Percentiles rank a stretch among this genome's conserved stretches.
These are phyloP conservation scores for Prunus armeniaca DNA, from an alignment of 306 rosid species.

Conservation along the genomic window DNA sequence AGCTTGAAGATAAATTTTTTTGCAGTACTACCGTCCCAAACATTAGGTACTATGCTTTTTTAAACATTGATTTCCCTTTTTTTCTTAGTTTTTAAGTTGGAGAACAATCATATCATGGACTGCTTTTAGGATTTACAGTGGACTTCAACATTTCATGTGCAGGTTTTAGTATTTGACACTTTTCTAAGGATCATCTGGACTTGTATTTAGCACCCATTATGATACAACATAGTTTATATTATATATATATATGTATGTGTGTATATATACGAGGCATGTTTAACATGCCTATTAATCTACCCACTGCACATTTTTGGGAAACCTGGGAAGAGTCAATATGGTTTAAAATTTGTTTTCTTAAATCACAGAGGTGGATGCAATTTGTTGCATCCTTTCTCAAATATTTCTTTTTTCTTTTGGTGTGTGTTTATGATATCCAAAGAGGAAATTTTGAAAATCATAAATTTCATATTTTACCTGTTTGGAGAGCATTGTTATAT, in stretches of 20 bases:
- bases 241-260: too few species aligned
- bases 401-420: not conserved
- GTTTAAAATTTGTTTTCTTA: not conserved
- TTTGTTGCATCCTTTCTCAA: not conserved
- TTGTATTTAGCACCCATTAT: not conserved
- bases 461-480: not conserved
- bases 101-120: too few species aligned
- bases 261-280: too few species aligned
- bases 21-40: slow-evolving; percentile 36
- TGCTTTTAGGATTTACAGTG: not conserved
- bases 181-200: not conserved
- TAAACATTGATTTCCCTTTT: not conserved
- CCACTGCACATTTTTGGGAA: not conserved
- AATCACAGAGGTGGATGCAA: not conserved
- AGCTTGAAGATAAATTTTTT: slow-evolving; percentile 52
- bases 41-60: slow-evolving; percentile 43
- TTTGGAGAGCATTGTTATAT: not conserved
- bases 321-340: not conserved
- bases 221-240: not conserved
- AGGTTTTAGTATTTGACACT: not conserved
- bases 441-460: not conserved
- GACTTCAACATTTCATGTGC: not conserved
- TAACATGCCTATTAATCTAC: not conserved
- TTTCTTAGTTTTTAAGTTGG: too few species aligned
- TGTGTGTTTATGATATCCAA: not conserved